phyloP scores from a whole-genome alignment of 106 monocot genomes.

The Allium cepa region DNA sequence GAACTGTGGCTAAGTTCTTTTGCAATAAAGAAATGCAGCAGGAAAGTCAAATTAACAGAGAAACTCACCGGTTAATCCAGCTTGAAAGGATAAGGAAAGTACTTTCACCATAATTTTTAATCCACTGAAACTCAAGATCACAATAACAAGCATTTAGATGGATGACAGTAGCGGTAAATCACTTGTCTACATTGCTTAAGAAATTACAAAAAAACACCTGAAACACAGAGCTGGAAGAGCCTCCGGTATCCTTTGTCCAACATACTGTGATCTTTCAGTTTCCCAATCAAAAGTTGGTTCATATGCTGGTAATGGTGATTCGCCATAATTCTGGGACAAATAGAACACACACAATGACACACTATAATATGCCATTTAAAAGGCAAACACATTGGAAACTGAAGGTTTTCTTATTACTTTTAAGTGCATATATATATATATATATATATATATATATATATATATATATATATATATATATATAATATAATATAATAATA shows the following conservation, averaged over 20 bases:
- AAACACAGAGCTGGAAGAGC: conserved; percentile 36
- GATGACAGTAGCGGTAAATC: neutral
- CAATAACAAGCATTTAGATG: neutral
- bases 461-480: too few relatives aligned
- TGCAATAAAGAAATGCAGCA: neutral
- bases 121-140: conserved; percentile 42
- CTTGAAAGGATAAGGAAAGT: conserved; percentile 84
- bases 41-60: neutral
- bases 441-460: too few relatives aligned
- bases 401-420: too few relatives aligned
- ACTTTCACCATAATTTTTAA: conserved; percentile 91
- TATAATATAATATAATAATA: too few relatives aligned
- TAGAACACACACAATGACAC: neutral
- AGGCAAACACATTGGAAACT: too few relatives aligned
- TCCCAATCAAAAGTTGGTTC: conserved; percentile 99
- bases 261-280: conserved; percentile 84
- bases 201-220: conserved; percentile 34
- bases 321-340: conserved; percentile 68
- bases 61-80: conserved; percentile 75
- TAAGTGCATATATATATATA: too few relatives aligned
- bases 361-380: too few relatives aligned
- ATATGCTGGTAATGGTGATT: conserved; percentile 91
- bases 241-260: conserved; percentile 84
- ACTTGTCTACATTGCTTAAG: too few relatives aligned
- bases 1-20: neutral